phyloP scores from a whole-genome alignment of 306 rosid genomes.

The Vachellia pachyceras region DNA sequence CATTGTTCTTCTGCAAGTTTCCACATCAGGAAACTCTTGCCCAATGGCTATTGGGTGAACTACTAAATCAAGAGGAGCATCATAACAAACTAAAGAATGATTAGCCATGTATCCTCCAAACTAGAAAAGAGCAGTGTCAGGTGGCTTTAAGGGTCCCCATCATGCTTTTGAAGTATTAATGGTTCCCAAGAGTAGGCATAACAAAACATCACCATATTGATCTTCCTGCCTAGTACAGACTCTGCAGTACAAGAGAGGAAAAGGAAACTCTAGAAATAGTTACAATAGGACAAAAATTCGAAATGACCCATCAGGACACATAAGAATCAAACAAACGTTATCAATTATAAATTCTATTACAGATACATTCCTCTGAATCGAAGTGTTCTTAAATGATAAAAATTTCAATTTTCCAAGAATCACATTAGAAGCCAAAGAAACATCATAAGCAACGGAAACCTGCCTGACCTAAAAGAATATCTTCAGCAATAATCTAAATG shows the following conservation, averaged over 20 bases:
- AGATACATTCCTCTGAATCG: neutral
- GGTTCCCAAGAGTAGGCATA: slow-evolving; percentile 39
- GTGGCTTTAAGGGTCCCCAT: slow-evolving; percentile 53
- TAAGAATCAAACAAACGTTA: neutral
- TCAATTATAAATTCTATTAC: neutral
- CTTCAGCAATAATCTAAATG: neutral
- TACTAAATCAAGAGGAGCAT: slow-evolving; percentile 50
- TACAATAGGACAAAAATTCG: neutral
- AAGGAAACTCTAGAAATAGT: slow-evolving; percentile 35
- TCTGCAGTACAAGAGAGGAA: slow-evolving; percentile 45
- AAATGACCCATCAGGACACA: neutral
- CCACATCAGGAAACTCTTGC: slow-evolving; percentile 97
- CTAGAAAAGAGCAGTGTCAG: slow-evolving; percentile 51
- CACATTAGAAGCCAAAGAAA: slow-evolving; percentile 13
- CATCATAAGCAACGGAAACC: slow-evolving; percentile 9
- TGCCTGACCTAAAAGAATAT: neutral
- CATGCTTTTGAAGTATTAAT: slow-evolving; percentile 44
- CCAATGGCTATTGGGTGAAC: slow-evolving; percentile 75
- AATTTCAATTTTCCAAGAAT: neutral
- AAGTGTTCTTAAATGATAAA: neutral
- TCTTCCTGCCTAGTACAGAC: slow-evolving; percentile 42
- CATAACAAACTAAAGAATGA: slow-evolving; percentile 58
- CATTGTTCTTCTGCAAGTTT: slow-evolving; percentile 92
- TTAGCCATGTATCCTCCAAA: slow-evolving; percentile 66
- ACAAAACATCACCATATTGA: slow-evolving; percentile 48